A percentile compares a stretch with the other conserved stretches of the same genome.
Conservation (phyloP, 306 rosid species). For the Glycine tomentella region DNA sequence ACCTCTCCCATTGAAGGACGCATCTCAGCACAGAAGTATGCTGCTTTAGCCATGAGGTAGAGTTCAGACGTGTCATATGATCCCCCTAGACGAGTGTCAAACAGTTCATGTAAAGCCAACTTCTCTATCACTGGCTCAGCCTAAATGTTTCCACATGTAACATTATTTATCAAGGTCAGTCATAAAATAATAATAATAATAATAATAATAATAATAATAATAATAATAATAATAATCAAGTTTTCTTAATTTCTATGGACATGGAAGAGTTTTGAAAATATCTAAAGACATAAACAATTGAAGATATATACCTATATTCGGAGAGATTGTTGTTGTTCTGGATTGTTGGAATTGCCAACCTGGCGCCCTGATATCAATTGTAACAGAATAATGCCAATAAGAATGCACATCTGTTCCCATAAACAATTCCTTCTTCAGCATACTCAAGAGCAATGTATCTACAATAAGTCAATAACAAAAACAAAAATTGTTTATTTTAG, state of each 20-base stretch:
- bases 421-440: slow-evolving; percentile 76
- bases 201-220: too few relatives aligned
- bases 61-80: slow-evolving; percentile 65
- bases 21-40: slow-evolving; percentile 14
- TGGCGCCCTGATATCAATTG: slow-evolving; percentile 78
- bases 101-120: slow-evolving; percentile 71
- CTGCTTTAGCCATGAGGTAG: slow-evolving; percentile 80
- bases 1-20: too few relatives aligned
- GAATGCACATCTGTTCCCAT: slow-evolving; percentile 72
- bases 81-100: slow-evolving; percentile 74
- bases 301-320: slow-evolving; percentile 82
- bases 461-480: slow-evolving; percentile 29
- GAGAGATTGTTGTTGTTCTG: slow-evolving; percentile 58
- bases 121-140: slow-evolving; percentile 70
- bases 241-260: neutral
- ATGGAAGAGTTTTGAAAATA: neutral
- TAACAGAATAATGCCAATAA: slow-evolving; percentile 71
- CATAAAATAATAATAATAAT: too few relatives aligned
- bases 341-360: slow-evolving; percentile 49
- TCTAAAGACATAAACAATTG: neutral
- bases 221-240: neutral
- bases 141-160: slow-evolving; percentile 47
- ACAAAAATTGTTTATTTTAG: slow-evolving; percentile 8
- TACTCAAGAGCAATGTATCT: slow-evolving; percentile 89
- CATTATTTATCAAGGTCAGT: neutral